Percentiles rank a stretch among this genome's conserved stretches.
phyloP scores from a whole-genome alignment of 768 basidiomycete genomes.

The Cystobasidium tubakii region DNA sequence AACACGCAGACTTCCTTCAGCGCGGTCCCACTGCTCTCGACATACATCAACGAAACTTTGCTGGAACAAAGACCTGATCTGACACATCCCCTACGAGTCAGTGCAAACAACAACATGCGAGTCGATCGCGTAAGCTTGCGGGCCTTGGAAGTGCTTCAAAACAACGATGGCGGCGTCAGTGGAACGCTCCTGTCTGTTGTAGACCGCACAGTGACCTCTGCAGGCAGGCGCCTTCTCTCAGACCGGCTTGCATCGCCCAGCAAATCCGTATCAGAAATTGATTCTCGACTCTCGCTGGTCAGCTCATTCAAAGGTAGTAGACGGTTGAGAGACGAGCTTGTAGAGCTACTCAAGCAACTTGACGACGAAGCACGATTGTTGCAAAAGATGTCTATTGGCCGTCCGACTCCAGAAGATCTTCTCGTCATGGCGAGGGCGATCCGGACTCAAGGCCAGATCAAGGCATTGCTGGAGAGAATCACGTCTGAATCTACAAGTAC shows the following conservation, averaged over 20 bases:
- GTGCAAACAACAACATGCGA: conserved; percentile 61
- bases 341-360: conserved; percentile 56
- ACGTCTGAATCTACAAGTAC: not conserved
- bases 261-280: conserved; percentile 67
- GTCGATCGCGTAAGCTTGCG: conserved; percentile 83
- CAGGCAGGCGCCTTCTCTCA: conserved; percentile 67
- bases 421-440: conserved; percentile 52
- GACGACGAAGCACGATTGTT: conserved; percentile 70
- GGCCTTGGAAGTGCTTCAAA: conserved; percentile 74
- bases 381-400: conserved; percentile 68
- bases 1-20: not conserved
- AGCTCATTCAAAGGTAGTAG: conserved; percentile 62
- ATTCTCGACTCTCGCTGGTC: conserved; percentile 69
- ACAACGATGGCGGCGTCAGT: conserved; percentile 63
- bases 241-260: conserved; percentile 81
- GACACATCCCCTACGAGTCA: conserved; percentile 60
- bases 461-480: not conserved
- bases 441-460: conserved; percentile 18
- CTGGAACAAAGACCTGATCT: conserved; percentile 72
- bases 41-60: conserved; percentile 51
- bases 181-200: conserved; percentile 70
- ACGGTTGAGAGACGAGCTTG: conserved; percentile 65
- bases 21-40: conserved; percentile 25
- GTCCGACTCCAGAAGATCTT: conserved; percentile 65
- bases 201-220: conserved; percentile 68